phyloP scores from a whole-genome alignment of 2,329 filamentous ascomycete species.

The Cytospora paraplurivora region DNA sequence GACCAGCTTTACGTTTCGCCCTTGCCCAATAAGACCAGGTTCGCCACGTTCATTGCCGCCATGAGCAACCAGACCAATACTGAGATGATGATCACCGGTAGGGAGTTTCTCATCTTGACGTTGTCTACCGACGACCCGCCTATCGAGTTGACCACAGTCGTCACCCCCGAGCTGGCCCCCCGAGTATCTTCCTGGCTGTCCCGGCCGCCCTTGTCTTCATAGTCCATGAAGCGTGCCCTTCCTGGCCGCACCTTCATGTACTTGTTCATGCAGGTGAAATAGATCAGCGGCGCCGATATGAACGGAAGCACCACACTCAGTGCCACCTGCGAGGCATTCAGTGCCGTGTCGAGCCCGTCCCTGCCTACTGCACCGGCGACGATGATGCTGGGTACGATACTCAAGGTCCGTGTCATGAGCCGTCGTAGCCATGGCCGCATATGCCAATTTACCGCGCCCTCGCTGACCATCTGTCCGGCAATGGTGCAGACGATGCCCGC shows the following conservation, averaged over 20 bases:
- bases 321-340: conserved; percentile 77
- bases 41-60: conserved; percentile 68
- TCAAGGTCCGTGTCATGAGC: conserved; percentile 75
- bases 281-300: conserved; percentile 79
- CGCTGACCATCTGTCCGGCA: conserved; percentile 84
- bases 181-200: conserved; percentile 40
- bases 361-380: conserved; percentile 79
- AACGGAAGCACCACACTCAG: conserved; percentile 80
- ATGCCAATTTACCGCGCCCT: conserved; percentile 77
- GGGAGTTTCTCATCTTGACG: conserved; percentile 72
- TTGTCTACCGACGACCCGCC: conserved; percentile 10
- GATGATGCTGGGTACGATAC: conserved; percentile 79
- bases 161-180: conserved; percentile 59
- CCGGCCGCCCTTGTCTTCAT: conserved; percentile 31
- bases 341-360: conserved; percentile 67
- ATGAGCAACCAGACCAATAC: conserved; percentile 62
- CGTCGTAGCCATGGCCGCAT: conserved; percentile 77
- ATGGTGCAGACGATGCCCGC: conserved; percentile 90
- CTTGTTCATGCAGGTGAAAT: conserved; percentile 76
- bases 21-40: conserved; percentile 60
- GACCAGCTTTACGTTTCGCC: conserved; percentile 10
- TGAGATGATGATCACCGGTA: conserved; percentile 53
- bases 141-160: background rate
- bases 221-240: conserved; percentile 38
- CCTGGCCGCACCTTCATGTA: conserved; percentile 74